Evolutionary conservation across 495 filamentous ascomycete species (phyloP).

Genomic region (Penicillium lividum): DNA sequence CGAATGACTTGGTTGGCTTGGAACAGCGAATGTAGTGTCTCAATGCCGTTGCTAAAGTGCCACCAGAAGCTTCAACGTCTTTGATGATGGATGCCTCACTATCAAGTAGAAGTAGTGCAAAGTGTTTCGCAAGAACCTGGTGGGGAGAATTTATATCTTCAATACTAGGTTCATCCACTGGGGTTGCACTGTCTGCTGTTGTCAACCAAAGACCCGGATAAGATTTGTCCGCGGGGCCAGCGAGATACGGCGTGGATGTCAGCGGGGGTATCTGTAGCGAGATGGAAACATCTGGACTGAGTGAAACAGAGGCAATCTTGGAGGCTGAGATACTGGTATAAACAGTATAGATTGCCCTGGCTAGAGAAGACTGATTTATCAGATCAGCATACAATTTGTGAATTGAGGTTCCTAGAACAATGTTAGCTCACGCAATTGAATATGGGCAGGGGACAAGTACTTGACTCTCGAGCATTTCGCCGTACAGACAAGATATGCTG

Average conservation of each 20-base stretch:
- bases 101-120: slow-evolving; percentile 80
- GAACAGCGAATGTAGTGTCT: slow-evolving; percentile 80
- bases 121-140: slow-evolving; percentile 74
- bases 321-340: slow-evolving; percentile 79
- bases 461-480: slow-evolving; percentile 73
- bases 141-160: slow-evolving; percentile 53
- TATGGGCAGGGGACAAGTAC: slow-evolving; percentile 43
- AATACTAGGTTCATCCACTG: slow-evolving; percentile 60
- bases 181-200: slow-evolving; percentile 72
- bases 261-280: slow-evolving; percentile 85
- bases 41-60: slow-evolving; percentile 69
- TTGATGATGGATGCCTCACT: slow-evolving; percentile 80
- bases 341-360: slow-evolving; percentile 77
- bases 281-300: slow-evolving; percentile 62
- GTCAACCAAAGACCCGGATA: slow-evolving; percentile 80
- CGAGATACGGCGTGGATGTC: slow-evolving; percentile 71
- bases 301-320: slow-evolving; percentile 72
- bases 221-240: slow-evolving; percentile 61
- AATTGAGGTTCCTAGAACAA: slow-evolving; percentile 36
- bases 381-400: slow-evolving; percentile 57
- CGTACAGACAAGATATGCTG: slow-evolving; percentile 75
- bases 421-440: slow-evolving; percentile 5
- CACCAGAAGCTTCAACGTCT: slow-evolving; percentile 76
- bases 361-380: slow-evolving; percentile 74
- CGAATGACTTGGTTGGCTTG: slow-evolving; percentile 82